Evolutionary conservation across 2,329 filamentous ascomycete genomes (phyloP), one percentile per base, ranked within the genome.

Genomic region (Aspergillus candidus): DNA sequence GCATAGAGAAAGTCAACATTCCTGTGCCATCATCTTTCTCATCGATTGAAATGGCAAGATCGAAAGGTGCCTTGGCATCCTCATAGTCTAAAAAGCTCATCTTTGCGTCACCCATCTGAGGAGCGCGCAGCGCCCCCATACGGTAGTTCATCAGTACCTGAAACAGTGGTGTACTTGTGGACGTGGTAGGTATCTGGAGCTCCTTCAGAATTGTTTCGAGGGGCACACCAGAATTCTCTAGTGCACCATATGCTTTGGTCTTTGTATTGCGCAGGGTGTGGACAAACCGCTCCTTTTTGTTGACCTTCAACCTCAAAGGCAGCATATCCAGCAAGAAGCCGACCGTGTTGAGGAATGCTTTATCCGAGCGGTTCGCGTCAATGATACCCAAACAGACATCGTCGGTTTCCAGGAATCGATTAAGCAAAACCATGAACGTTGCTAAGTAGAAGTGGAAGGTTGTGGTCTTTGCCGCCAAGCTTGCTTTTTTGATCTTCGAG

Each of bases 61-160:
- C 31, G 17, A 35, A 33, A 18, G 18, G 18, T 4, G 34, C 34
- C 34, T 35, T 35, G 14, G 34, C 34, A 35, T 35, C 34, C 34
- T 35, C 34, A 17, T 35, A 35, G 34, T 35, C 34, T 11, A 35
- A 17, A 11, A 35, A 35, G 34, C 10, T 35, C 34, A 35, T 35
- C 34, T 35, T 35, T 11, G 34, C 34, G 11, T 35, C 34, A 17
- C 34, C 34, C 34, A 35, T 35, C n/a, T 15, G 34, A 4, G 34
- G 34, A 35, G 34, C 34, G 14, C 34, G 34, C 34, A 35, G 34
- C 6, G 47, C 47, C 3, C 58, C 59, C 38, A 62, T 58, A 5
- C 68, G 60, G 50, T 75, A 76, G 54, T 76, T 65, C 15, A 76
- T 39, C 27, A 69, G 65, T 2, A 57, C 65, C 50, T 78, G 75